phyloP scores from a whole-genome alignment of 1,284 basidiomycete species.

The Volvariella volvacea region DNA sequence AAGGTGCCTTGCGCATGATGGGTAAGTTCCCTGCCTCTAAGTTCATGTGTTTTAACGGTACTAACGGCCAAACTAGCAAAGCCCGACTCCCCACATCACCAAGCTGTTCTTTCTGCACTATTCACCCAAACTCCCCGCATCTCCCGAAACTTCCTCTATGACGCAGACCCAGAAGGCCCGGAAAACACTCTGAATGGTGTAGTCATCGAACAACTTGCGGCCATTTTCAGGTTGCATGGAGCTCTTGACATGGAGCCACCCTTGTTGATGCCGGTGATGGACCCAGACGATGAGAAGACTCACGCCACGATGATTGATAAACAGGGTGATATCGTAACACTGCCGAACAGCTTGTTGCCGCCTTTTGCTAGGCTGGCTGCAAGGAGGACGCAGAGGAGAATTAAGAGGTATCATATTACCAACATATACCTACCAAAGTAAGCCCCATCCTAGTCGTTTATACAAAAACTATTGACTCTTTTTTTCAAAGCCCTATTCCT shows the following conservation, averaged over 20 bases:
- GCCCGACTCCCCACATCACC: slow-evolving; percentile 66
- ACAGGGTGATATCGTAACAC: slow-evolving; percentile 74
- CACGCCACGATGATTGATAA: slow-evolving; percentile 76
- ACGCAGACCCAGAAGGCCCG: slow-evolving; percentile 61
- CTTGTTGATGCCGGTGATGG: slow-evolving; percentile 69
- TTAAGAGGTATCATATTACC: slow-evolving; percentile 87
- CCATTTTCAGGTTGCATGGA: slow-evolving; percentile 84
- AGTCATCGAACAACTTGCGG: slow-evolving; percentile 69
- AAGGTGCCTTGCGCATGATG: slow-evolving; percentile 73
- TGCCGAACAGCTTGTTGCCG: slow-evolving; percentile 74
- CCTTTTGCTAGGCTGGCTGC: slow-evolving; percentile 86
- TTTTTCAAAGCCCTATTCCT: slow-evolving; percentile 39
- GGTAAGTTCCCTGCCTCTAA: slow-evolving; percentile 28
- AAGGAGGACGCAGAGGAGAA: slow-evolving; percentile 63
- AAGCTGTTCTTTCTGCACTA: slow-evolving; percentile 62
- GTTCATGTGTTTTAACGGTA: neutral
- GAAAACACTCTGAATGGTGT: slow-evolving; percentile 75
- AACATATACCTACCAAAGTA: slow-evolving; percentile 66
- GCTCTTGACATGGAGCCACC: slow-evolving; percentile 85
- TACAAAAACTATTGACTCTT: neutral
- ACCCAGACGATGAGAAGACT: slow-evolving; percentile 52
- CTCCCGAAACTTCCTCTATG: slow-evolving; percentile 74
- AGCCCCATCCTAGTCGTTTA: slow-evolving; percentile 12
- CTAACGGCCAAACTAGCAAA: slow-evolving; percentile 41
- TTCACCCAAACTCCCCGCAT: slow-evolving; percentile 67